A percentile compares a stretch with the other conserved stretches of the same genome.
phyloP scores from a whole-genome alignment of 2,329 filamentous ascomycete species.

The Cryphonectria parasitica region DNA sequence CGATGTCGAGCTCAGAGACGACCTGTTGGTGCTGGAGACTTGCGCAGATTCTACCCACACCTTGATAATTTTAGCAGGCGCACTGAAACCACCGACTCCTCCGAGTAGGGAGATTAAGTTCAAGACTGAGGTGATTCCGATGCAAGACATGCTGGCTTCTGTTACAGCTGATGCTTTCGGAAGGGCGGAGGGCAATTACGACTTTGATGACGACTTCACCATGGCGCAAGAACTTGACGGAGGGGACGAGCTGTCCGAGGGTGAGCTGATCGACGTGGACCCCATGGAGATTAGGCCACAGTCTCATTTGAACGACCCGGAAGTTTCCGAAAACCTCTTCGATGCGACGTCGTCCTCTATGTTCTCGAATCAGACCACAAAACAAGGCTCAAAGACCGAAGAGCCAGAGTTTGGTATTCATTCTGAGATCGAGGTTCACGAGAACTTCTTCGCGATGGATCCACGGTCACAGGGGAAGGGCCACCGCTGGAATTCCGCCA shows the following conservation, averaged over 20 bases:
- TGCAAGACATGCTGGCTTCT: conserved; percentile 87
- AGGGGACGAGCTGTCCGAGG: conserved; percentile 44
- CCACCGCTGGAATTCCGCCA: conserved; percentile 78
- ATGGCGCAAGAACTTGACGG: conserved; percentile 54
- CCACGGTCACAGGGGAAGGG: conserved; percentile 67
- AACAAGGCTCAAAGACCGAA: conserved; percentile 38
- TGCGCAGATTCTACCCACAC: conserved; percentile 98
- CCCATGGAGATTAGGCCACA: conserved; percentile 48
- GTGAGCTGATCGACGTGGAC: conserved; percentile 36
- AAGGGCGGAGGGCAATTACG: conserved; percentile 62
- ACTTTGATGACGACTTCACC: conserved; percentile 66
- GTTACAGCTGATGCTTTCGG: conserved; percentile 86
- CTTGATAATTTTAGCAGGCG: conserved; percentile 76
- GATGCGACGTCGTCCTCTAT: conserved; percentile 47
- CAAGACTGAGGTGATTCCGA: conserved; percentile 80
- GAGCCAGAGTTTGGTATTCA: conserved; percentile 18
- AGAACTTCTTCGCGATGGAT: conserved; percentile 74
- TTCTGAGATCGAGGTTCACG: conserved; percentile 57
- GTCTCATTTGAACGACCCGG: conserved; percentile 44
- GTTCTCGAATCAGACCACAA: conserved; percentile 45
- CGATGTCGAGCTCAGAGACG: conserved; percentile 81
- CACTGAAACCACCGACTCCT: conserved; percentile 79
- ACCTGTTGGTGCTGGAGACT: conserved; percentile 87
- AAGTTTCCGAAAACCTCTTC: conserved; percentile 53
- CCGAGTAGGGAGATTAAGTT: conserved; percentile 85